phyloP scores from a whole-genome alignment of 208 protist species.

The Eutreptiella sp. region DNA sequence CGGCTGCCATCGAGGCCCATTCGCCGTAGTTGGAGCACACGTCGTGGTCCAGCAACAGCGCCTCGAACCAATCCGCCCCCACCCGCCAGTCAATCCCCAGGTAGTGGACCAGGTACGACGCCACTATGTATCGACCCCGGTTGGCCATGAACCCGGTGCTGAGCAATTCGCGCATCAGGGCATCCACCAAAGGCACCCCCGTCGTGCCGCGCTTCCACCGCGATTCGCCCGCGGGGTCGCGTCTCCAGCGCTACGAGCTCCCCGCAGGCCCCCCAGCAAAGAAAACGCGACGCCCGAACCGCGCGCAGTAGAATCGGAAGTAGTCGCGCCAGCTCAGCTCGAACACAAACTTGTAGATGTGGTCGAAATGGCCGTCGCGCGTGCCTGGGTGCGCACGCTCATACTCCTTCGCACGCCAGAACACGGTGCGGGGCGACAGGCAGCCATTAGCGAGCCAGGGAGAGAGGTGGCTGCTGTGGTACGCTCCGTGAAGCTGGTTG shows the following conservation, averaged over 20 bases:
- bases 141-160: conserved; percentile 23
- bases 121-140: conserved; percentile 19
- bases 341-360: not conserved
- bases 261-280: no score
- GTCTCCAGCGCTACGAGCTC: no score
- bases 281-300: not conserved
- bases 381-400: not conserved
- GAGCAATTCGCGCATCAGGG: conserved; percentile 45
- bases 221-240: no score
- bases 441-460: conserved; percentile 42
- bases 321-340: conserved; percentile 8
- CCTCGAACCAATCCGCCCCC: conserved; percentile 43
- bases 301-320: not conserved
- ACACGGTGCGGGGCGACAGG: conserved; percentile 30
- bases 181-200: conserved; percentile 47
- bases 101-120: conserved; percentile 33
- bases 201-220: conserved; percentile 37
- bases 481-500: conserved; percentile 28
- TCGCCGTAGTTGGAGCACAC: not conserved
- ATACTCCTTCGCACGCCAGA: conserved; percentile 24
- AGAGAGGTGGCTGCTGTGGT: conserved; percentile 42
- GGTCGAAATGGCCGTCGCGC: not conserved
- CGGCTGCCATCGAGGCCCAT: not conserved
- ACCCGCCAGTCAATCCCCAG: conserved; percentile 44
- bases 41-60: conserved; percentile 38